Evolutionary conservation across 805 yeast genomes (phyloP).

Genomic region (Yarrowia keelungensis): DNA sequence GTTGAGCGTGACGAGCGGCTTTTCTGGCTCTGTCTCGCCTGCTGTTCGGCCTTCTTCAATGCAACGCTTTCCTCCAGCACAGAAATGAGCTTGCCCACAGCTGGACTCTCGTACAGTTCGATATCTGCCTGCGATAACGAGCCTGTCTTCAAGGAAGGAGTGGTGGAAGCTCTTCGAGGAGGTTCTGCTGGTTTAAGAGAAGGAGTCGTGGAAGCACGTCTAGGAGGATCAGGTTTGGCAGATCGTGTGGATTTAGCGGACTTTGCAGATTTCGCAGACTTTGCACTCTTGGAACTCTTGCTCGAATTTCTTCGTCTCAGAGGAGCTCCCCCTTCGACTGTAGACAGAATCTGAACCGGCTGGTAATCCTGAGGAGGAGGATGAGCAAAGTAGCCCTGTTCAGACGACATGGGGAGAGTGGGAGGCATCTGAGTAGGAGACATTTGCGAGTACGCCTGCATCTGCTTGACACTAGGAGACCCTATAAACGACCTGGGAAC

Average conservation of each 20-base stretch:
- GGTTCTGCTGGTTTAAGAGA: neutral
- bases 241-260: neutral
- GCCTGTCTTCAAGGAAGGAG: neutral
- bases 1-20: neutral
- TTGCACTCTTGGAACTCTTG: constrained; percentile 2
- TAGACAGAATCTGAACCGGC: neutral
- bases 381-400: neutral
- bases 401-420: neutral
- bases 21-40: neutral
- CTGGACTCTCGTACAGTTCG: constrained; percentile 14
- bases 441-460: neutral
- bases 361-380: neutral
- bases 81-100: constrained; percentile 15
- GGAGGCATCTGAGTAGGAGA: neutral
- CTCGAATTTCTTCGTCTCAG: neutral
- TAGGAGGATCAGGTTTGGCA: neutral
- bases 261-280: neutral
- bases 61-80: constrained; percentile 22
- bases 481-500: constrained; percentile 11
- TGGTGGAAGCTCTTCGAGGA: neutral
- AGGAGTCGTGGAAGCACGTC: neutral
- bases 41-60: constrained; percentile 5
- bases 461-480: neutral
- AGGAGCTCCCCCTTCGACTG: neutral
- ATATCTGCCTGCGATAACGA: constrained; percentile 6